Conservation (phyloP, 139 green algal genomes). For the Deuterostichococcus epilithicus region DNA sequence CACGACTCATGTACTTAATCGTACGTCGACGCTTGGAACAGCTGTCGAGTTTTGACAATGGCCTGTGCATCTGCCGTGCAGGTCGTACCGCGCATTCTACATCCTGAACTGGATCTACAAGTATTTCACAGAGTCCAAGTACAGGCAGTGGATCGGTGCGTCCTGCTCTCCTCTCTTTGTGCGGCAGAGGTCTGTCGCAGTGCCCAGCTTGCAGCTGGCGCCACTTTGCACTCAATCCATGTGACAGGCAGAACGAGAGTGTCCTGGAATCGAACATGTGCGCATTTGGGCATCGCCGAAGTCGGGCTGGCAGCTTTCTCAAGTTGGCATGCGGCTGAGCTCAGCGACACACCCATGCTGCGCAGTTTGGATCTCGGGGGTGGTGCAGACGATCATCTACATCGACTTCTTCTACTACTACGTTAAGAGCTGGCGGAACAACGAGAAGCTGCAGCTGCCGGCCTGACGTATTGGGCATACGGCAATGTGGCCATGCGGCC, state of each 20-base stretch:
- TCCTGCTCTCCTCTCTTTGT: neutral
- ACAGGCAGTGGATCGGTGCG: constrained; percentile 87
- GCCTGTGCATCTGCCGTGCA: constrained; percentile 36
- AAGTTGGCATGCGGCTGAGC: too few relatives aligned
- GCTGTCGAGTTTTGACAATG: neutral
- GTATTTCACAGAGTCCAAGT: constrained; percentile 86
- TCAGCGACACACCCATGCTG: too few relatives aligned
- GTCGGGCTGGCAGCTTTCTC: too few relatives aligned
- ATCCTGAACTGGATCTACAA: constrained; percentile 99
- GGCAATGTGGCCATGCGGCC: too few relatives aligned
- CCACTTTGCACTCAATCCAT: too few relatives aligned
- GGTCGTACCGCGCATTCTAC: constrained; percentile 90
- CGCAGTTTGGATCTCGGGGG: constrained; percentile 74
- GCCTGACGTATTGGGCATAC: too few relatives aligned
- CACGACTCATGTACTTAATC: too few relatives aligned
- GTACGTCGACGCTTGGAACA: neutral
- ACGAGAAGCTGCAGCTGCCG: constrained; percentile 82
- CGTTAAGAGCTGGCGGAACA: constrained; percentile 75
- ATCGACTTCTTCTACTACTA: constrained; percentile 99
- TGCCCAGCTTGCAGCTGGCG: too few relatives aligned
- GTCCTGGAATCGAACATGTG: too few relatives aligned
- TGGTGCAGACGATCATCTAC: constrained; percentile 94
- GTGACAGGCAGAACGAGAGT: too few relatives aligned
- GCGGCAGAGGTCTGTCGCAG: too few relatives aligned
- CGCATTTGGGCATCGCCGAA: too few relatives aligned